These are phyloP conservation scores for Phytopythium ostracodes DNA, from an alignment of 352 stramenopile genomes.

Conservation along the genomic window DNA sequence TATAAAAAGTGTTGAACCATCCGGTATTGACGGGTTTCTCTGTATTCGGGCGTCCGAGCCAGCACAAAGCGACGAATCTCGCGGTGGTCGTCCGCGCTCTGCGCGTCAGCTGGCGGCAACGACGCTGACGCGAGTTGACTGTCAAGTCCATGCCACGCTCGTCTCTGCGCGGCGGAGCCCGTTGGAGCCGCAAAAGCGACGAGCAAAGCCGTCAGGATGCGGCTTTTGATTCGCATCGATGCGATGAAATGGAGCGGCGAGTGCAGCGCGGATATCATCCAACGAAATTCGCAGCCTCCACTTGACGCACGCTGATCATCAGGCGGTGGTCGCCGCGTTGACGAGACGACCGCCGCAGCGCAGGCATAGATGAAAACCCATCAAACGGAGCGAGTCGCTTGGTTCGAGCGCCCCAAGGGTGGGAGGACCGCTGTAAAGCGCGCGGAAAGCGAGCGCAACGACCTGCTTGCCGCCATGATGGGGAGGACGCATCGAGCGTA, in stretches of 20 bases:
- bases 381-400: neutral
- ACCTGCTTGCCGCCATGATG: neutral
- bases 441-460: neutral
- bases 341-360: too few relatives aligned
- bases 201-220: neutral
- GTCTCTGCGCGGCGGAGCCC: constrained; percentile 5
- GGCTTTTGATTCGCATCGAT: too few relatives aligned
- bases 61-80: neutral
- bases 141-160: neutral
- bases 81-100: neutral
- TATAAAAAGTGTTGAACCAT: too few relatives aligned
- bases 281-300: too few relatives aligned
- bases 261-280: too few relatives aligned
- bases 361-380: too few relatives aligned
- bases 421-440: neutral
- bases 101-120: constrained; percentile 1
- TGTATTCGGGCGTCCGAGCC: neutral
- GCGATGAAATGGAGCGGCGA: too few relatives aligned
- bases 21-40: too few relatives aligned
- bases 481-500: neutral
- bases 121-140: constrained; percentile 2
- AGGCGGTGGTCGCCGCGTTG: neutral
- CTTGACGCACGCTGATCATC: too few relatives aligned
- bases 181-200: neutral
- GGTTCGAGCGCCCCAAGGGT: neutral